Percentiles rank a stretch among this genome's conserved stretches.
Evolutionary conservation across 129 eudicot species (phyloP).

Genomic region (Mikania micrantha): DNA sequence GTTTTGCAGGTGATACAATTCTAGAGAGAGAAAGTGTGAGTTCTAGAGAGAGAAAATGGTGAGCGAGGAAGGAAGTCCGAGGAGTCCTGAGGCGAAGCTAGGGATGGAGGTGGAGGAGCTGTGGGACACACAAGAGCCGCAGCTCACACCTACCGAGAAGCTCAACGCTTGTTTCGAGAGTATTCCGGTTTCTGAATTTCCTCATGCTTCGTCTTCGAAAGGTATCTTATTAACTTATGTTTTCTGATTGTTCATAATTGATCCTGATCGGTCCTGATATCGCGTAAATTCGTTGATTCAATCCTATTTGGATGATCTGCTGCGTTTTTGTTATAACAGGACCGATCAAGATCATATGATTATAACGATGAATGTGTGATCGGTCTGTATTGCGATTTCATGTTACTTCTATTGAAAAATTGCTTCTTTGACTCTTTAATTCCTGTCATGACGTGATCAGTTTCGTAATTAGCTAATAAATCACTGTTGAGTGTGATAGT

Average conservation of each 20-base stretch:
- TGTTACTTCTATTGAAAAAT: background rate
- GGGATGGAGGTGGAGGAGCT: slow-evolving; percentile 83
- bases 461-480: too few relatives aligned
- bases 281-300: background rate
- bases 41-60: slow-evolving; percentile 29
- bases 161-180: slow-evolving; percentile 91
- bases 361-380: slow-evolving; percentile 8
- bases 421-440: background rate
- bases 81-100: slow-evolving; percentile 84
- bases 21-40: slow-evolving; percentile 12
- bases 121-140: slow-evolving; percentile 78
- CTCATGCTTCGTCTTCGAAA: slow-evolving; percentile 70
- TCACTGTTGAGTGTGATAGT: too few relatives aligned
- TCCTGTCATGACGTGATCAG: background rate
- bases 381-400: background rate
- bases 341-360: background rate
- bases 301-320: background rate
- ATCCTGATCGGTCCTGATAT: background rate
- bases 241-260: background rate
- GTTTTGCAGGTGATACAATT: background rate
- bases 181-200: slow-evolving; percentile 87
- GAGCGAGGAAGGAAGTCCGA: slow-evolving; percentile 41
- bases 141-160: slow-evolving; percentile 84
- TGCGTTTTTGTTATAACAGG: background rate
- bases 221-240: slow-evolving; percentile 20